Base-by-base conservation (phyloP, 2,329 filamentous ascomycete species). In the Curvularia lunata region DNA sequence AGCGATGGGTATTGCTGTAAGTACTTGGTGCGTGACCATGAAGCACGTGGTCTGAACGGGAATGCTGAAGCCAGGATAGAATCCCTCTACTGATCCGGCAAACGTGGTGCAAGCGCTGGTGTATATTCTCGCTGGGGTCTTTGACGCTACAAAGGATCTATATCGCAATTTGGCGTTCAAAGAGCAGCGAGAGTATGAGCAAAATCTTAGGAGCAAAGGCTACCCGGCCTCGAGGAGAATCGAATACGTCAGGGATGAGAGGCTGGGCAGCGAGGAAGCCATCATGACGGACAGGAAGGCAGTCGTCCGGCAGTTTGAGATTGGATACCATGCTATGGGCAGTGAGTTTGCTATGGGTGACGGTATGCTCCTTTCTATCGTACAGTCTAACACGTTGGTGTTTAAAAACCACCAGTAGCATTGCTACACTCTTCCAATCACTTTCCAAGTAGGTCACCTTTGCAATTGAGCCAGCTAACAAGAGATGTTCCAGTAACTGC, bases 121-220 rank as follows among this genome's bases (percentile, higher is more conserved):
- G 2, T 68, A 72, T 52, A 69, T 67, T 8, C 54, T 76, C 37
- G 48, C 73, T 38, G 73, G 72, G 40, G 70, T 75, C n/a, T 73
- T 76, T 43, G 73, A 75, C 56, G 72, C 73, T 19, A 70, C 73
- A 4, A 65, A 66, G 48, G 74, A 76, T 58, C 58, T 76, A 1
- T 68, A 71, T 34, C 63, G 69, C 28, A 76, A 70, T 2, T 60
- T 76, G 38, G 63, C 58, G 16, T 57, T 56, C 8, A 76, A 76
- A 40, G 72, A 75, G 52, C 71, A 69, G 58, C 69, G 71, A 46
- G 74, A 75, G 30, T 67, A 71, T 56, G 71, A 75, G 50, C 51
- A 63, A 5, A 65, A 52, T 28, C 55, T 74, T 9, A 61, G 68
- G 32, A 63, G 68, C 18, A 75, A 69, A 50, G 71, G 74, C 2